Percentiles rank a stretch among this genome's conserved stretches.
Conservation (phyloP, 2,329 filamentous ascomycete species). For the Pseudopithomyces chartarum region DNA sequence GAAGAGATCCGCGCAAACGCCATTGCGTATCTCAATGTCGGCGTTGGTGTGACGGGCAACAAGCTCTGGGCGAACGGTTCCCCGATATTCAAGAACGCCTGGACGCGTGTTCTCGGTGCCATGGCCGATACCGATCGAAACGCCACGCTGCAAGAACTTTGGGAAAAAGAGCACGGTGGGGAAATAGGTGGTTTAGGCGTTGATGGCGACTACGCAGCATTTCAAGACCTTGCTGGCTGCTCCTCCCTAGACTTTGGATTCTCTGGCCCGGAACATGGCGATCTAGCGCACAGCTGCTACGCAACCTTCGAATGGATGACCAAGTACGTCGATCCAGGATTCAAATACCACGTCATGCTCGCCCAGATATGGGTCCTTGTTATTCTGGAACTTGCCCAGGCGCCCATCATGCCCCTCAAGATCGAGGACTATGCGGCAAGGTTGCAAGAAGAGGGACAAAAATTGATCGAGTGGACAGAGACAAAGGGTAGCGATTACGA, state of each 20-base stretch:
- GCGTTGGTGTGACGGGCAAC: constrained; percentile 76
- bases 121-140: constrained; percentile 75
- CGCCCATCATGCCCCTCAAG: constrained; percentile 81
- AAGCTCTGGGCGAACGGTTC: constrained; percentile 80
- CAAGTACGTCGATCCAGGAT: constrained; percentile 78
- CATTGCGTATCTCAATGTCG: constrained; percentile 90
- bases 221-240: constrained; percentile 88
- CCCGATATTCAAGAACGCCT: constrained; percentile 74
- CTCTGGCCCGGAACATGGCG: constrained; percentile 59
- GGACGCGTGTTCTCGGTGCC: constrained; percentile 75
- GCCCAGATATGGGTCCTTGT: constrained; percentile 80
- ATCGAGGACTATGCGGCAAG: constrained; percentile 72
- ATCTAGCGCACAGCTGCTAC: constrained; percentile 82
- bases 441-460: constrained; percentile 67
- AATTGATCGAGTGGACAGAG: constrained; percentile 68
- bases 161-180: constrained; percentile 64
- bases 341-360: constrained; percentile 78
- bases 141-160: constrained; percentile 73
- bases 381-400: constrained; percentile 83
- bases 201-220: constrained; percentile 83
- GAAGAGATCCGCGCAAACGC: constrained; percentile 74
- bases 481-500: constrained; percentile 51
- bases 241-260: constrained; percentile 89
- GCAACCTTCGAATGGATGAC: constrained; percentile 90
- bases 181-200: constrained; percentile 72